Evolutionary conservation across 2,329 filamentous ascomycete species (phyloP).

Genomic region (Exophiala alcalophila): DNA sequence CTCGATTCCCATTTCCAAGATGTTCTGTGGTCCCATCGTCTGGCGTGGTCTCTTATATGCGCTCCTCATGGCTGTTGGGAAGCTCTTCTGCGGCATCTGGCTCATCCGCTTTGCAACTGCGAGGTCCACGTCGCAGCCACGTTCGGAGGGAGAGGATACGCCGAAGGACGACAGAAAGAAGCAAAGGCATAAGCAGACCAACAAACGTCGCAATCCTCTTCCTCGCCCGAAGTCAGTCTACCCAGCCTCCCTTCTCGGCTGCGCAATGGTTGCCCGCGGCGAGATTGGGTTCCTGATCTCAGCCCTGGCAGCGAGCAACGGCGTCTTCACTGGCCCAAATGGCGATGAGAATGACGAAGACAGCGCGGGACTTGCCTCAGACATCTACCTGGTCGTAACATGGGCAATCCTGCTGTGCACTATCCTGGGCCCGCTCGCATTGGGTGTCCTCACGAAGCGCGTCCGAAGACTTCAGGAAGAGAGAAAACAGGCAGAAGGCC

Average conservation of each 20-base stretch:
- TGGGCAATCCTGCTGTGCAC: conserved; percentile 60
- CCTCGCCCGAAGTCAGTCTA: conserved; percentile 54
- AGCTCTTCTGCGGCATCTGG: conserved; percentile 61
- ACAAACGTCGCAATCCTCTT: conserved; percentile 38
- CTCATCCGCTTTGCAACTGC: conserved; percentile 42
- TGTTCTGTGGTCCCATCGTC: conserved; percentile 62
- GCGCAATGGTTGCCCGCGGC: conserved; percentile 72
- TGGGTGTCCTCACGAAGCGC: conserved; percentile 50
- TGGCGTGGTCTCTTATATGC: conserved; percentile 74
- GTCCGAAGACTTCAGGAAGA: conserved; percentile 35
- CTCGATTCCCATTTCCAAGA: conserved; percentile 68
- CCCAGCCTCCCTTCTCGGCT: conserved; percentile 63
- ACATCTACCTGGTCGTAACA: conserved; percentile 53
- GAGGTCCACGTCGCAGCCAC: conserved; percentile 3
- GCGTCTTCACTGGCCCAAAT: conserved; percentile 41
- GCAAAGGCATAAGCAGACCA: neutral
- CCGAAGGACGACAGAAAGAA: neutral
- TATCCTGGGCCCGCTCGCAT: conserved; percentile 52
- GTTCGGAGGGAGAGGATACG: too few relatives aligned
- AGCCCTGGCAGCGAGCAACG: conserved; percentile 59
- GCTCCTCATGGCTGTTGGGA: conserved; percentile 64
- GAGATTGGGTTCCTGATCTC: conserved; percentile 78
- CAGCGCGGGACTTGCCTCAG: conserved; percentile 34
- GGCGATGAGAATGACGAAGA: neutral
- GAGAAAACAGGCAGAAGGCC: neutral